Base-by-base conservation (phyloP, 495 filamentous ascomycete genomes). In the Clohesyomyces aquaticus region DNA sequence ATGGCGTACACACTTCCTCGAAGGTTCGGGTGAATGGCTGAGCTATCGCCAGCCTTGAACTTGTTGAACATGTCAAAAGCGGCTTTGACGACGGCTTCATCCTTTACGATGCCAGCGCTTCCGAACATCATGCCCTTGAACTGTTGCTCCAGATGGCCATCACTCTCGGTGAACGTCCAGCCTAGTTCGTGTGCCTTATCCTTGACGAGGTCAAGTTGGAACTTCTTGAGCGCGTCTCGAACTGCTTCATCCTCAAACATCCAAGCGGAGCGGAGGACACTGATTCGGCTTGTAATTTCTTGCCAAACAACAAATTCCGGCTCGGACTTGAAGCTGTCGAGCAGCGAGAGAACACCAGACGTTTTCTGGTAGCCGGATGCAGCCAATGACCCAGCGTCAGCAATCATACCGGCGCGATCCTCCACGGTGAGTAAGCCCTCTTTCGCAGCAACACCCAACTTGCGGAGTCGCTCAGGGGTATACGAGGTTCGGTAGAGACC, bases 321-420 rank as follows among this genome's bases (percentile, higher is more conserved):
- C 77, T 98, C 94, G 45, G 79, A 82, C 72, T 87, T 84, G 74
- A 98, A 94, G 45, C 88, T 85, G 70, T 93, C 86, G 56, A 98
- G 79, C 3, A 98, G 83, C 53, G 87, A 91, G 18, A 98, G 78
- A 55, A 96, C 79, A 14, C 91, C 91, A 16, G 93, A 96, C 3
- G 94, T 96, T 74, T 87, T 91, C 76, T 96, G 91, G 74, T 94
- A 96, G 27, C 93, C 93, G 16, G 91, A 93, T 4, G 89, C 82
- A 56, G 93, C 90, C 66, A 98, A 80, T 45, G 94, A 91, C 67
- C 92, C 93, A 11, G 94, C 91, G 73, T 98, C 94, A 27, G 93
- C 93, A 66, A 98, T 88, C 88, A 98, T 91, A 72, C 94, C 94
- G 47, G 93, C 91, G 50, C 93, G 86, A 73, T 97, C 93, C 75